A percentile compares a stretch with the other conserved stretches of the same genome.
Evolutionary conservation across 1,284 basidiomycete species (phyloP).

Genomic region (Pterulicium gracile): DNA sequence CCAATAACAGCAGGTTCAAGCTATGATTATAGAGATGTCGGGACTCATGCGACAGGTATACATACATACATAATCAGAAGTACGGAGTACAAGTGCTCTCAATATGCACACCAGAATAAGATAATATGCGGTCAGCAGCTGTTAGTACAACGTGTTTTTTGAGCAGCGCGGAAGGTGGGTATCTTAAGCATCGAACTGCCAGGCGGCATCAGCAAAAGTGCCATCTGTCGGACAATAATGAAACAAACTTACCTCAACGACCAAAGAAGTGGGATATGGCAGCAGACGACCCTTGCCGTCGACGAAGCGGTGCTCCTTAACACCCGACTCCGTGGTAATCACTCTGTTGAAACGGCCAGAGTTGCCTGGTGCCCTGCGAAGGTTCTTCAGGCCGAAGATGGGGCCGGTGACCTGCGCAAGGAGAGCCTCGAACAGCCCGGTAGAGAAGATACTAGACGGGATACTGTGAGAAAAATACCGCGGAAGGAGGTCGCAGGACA

Average conservation of each 20-base stretch:
- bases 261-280: background rate
- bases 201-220: background rate
- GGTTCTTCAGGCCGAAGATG: slow-evolving; percentile 36
- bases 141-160: no score
- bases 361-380: slow-evolving; percentile 31
- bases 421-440: slow-evolving; percentile 33
- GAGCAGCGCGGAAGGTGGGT: no score
- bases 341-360: slow-evolving; percentile 33
- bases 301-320: background rate
- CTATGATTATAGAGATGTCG: no score
- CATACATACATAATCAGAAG: no score
- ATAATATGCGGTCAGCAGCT: no score
- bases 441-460: slow-evolving; percentile 30
- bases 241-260: background rate
- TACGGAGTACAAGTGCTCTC: no score
- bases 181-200: background rate
- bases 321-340: background rate
- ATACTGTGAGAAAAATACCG: no score
- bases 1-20: no score
- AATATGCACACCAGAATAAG: no score
- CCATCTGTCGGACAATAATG: no score
- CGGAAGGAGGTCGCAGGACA: no score
- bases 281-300: background rate
- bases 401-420: slow-evolving; percentile 33
- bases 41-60: no score